A percentile compares a stretch with the other conserved stretches of the same genome.
Conservation (phyloP, 331 rosid genomes). For the Malus hybrid region DNA sequence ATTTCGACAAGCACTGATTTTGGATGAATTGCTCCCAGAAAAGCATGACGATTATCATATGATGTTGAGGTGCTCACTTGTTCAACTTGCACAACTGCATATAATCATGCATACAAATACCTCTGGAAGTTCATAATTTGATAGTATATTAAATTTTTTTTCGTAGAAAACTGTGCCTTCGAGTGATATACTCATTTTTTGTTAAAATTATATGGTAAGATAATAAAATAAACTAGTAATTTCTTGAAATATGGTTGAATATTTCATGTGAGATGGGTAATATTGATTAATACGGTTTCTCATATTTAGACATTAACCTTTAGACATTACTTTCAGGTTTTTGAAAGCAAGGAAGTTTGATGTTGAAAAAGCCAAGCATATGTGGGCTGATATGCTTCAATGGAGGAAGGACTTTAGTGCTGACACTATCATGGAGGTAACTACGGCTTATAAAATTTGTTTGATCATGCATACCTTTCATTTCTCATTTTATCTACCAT, state of each 20-base stretch:
- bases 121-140: neutral
- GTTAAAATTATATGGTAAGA: neutral
- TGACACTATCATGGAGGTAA: constrained; percentile 79
- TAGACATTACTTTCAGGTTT: constrained; percentile 39
- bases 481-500: constrained; percentile 4
- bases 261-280: neutral
- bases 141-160: neutral
- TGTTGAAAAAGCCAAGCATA: constrained; percentile 80
- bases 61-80: constrained; percentile 62
- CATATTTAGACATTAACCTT: neutral
- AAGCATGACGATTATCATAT: constrained; percentile 84
- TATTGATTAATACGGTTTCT: neutral
- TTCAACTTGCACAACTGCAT: neutral
- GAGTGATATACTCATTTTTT: neutral
- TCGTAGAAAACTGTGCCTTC: neutral
- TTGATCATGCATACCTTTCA: neutral
- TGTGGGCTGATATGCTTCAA: constrained; percentile 97
- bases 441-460: neutral
- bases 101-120: neutral
- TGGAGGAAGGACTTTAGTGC: constrained; percentile 91
- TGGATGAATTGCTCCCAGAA: constrained; percentile 77
- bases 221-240: neutral
- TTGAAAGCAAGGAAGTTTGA: constrained; percentile 94
- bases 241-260: neutral
- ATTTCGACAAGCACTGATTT: constrained; percentile 58